Percentiles rank a stretch among this genome's conserved stretches.
These are phyloP conservation scores for Diplodia corticola DNA, from an alignment of 2,329 filamentous ascomycete genomes.

Conservation along the genomic window DNA sequence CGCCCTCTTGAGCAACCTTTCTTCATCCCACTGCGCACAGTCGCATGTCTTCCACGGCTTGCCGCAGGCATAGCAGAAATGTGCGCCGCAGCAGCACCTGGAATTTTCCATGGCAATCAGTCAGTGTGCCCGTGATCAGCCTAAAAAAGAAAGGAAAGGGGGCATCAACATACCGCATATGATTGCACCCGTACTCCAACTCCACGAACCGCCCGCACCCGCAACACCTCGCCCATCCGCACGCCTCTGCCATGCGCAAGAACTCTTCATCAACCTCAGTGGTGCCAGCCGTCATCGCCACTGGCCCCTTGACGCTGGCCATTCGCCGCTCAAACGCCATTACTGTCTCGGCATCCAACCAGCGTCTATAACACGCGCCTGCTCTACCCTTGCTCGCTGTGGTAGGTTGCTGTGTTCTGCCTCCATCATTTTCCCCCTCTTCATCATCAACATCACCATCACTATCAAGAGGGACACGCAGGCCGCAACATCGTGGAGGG, in stretches of 20 bases:
- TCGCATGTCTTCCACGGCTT: conserved; percentile 33
- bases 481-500: conserved; percentile 30
- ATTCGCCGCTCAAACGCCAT: conserved; percentile 26
- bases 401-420: not conserved
- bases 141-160: not conserved
- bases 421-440: not conserved
- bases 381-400: not conserved
- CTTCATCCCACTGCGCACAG: conserved; percentile 22
- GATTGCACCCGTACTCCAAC: conserved; percentile 60
- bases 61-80: conserved; percentile 69
- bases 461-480: conserved; percentile 26
- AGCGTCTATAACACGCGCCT: not conserved
- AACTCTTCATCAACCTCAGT: conserved; percentile 43
- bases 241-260: conserved; percentile 60
- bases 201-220: conserved; percentile 64
- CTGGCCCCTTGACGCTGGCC: not conserved
- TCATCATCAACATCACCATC: not conserved
- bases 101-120: not conserved
- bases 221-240: conserved; percentile 67
- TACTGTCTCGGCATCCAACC: not conserved
- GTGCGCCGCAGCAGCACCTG: conserved; percentile 55
- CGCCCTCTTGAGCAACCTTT: not conserved
- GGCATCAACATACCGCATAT: conserved; percentile 63
- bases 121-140: not conserved
- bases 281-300: not conserved